Evolutionary conservation across 768 basidiomycete genomes (phyloP).

Genomic region (Mycena crocata): DNA sequence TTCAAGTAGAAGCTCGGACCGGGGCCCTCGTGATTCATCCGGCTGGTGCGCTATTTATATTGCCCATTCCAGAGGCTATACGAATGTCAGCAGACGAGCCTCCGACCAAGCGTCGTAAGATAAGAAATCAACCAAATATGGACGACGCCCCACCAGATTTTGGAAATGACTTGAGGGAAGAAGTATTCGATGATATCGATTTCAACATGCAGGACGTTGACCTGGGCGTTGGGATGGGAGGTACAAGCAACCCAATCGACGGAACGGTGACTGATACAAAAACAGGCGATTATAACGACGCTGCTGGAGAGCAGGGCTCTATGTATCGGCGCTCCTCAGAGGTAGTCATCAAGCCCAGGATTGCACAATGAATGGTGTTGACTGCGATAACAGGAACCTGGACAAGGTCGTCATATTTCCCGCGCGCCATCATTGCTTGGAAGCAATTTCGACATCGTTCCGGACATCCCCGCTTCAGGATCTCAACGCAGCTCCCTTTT

Average conservation of each 20-base stretch:
- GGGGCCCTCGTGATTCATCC: conserved; percentile 55
- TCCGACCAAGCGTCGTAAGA: conserved; percentile 61
- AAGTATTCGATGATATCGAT: conserved; percentile 22
- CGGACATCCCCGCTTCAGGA: conserved; percentile 52
- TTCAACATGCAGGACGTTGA: conserved; percentile 29
- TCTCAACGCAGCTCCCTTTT: conserved; percentile 81
- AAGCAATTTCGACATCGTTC: conserved; percentile 57
- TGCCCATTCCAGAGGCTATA: neutral
- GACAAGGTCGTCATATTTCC: conserved; percentile 83
- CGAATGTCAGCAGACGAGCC: conserved; percentile 50
- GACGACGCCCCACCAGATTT: conserved; percentile 27
- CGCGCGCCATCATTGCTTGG: conserved; percentile 63
- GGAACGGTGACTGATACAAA: neutral
- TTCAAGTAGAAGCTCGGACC: conserved; percentile 74
- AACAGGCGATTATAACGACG: conserved; percentile 19
- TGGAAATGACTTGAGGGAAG: conserved; percentile 15
- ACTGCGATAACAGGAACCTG: conserved; percentile 70
- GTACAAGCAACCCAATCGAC: neutral
- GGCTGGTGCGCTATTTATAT: conserved; percentile 40
- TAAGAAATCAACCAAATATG: conserved; percentile 33
- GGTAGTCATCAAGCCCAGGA: conserved; percentile 45
- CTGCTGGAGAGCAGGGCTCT: conserved; percentile 17
- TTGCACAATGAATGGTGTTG: conserved; percentile 6
- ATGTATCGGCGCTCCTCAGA: conserved; percentile 65
- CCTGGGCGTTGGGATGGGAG: conserved; percentile 11